Percentiles rank a stretch among this genome's conserved stretches.
phyloP scores from a whole-genome alignment of 768 basidiomycete genomes.

The Coprinopsis cinerea region DNA sequence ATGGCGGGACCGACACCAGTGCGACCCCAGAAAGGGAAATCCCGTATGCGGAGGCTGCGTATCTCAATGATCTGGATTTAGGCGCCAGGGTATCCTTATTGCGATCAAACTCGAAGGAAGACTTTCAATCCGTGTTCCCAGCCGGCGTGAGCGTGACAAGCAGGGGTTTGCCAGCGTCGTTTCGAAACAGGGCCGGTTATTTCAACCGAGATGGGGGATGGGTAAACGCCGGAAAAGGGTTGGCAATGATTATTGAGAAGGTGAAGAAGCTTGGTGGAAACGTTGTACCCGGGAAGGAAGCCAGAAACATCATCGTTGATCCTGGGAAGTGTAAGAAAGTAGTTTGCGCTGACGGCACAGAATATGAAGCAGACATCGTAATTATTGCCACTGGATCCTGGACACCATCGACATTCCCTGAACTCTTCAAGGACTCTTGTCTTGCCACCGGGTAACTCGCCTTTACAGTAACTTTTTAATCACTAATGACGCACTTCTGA shows the following conservation, averaged over 20 bases:
- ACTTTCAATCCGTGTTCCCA: conserved; percentile 47
- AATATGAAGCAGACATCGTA: conserved; percentile 51
- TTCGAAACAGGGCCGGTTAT: conserved; percentile 47
- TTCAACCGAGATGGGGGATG: conserved; percentile 79
- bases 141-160: conserved; percentile 27
- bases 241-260: conserved; percentile 45
- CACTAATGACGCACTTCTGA: not conserved
- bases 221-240: conserved; percentile 71
- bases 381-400: conserved; percentile 77
- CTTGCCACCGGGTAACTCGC: conserved; percentile 73
- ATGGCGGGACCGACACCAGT: not conserved
- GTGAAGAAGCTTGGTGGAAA: conserved; percentile 57
- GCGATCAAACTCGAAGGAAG: conserved; percentile 26
- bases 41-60: conserved; percentile 48
- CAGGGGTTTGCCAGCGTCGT: too few relatives aligned
- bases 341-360: conserved; percentile 49
- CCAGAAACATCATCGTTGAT: conserved; percentile 36
- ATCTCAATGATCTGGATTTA: conserved; percentile 54
- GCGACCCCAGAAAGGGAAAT: conserved; percentile 11
- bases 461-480: not conserved
- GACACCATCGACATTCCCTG: conserved; percentile 79
- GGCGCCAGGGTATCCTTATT: conserved; percentile 47
- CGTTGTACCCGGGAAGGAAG: conserved; percentile 53
- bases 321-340: conserved; percentile 46
- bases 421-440: conserved; percentile 40